Base-by-base conservation (phyloP, 805 yeast species). In the Schwanniomyces yamadae region DNA sequence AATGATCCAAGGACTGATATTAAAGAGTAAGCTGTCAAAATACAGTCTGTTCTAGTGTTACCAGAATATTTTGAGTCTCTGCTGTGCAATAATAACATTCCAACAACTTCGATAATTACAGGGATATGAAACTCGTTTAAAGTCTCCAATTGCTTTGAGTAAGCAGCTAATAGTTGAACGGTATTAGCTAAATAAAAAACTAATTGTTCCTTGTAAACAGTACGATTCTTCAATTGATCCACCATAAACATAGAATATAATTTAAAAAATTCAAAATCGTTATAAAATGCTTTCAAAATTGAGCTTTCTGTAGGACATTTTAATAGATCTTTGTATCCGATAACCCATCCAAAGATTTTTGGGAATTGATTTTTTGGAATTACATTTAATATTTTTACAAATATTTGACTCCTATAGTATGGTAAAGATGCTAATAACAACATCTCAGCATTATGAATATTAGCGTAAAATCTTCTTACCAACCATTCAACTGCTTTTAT, bases 401-500 rank as follows among this genome's bases (percentile, higher is more conserved):
- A 93, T 5, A 85, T 70, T 0, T 89, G 82, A 24, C 77, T 70
- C 47, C 73, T 77, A 61, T 82, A 87, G 62, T 84, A 87, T n/a
- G 96, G 95, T 47, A 93, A 69, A 1, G 84, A 73, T 2, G 90
- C 71, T 38, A 91, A 60, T 29, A 93, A 54, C 21, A 93, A 54
- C 36, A 69, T 56, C 57, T 91, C 98, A 0, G 89, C 66, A 52
- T 85, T 88, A 51, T 84, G 82, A 32, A 85, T 70, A 55, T 93
- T 90, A 46, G 88, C 78, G 54, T 88, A 82, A 66, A 81, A 93
- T 49, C 98, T 76, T 65, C 99, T 82, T 13, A 93, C 82, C 16
- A 90, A 77, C 99, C 99, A 93, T 66, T 93, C 99, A 9, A 88
- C 70, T 4, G 96, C 91, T 49, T 82, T 81, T 33, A 87, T 52